A percentile compares a stretch with the other conserved stretches of the same genome.
phyloP scores from a whole-genome alignment of 2,329 filamentous ascomycete genomes.

The Aureobasidium sp. region DNA sequence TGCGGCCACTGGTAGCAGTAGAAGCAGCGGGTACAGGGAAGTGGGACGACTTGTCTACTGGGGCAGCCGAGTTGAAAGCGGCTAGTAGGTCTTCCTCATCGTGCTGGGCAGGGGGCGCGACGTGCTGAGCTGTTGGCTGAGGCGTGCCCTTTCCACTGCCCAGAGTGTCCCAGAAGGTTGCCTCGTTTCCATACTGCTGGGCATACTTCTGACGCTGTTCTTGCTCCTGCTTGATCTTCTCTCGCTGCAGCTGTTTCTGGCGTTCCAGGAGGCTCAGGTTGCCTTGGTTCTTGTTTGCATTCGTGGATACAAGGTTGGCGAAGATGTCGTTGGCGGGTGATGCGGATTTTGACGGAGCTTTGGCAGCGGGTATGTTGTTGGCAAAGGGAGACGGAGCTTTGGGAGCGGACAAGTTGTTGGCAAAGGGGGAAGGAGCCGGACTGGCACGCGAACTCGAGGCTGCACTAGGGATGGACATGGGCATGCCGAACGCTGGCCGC shows the following conservation, averaged over 20 bases:
- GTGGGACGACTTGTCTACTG: conserved; percentile 51
- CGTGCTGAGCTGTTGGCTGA: conserved; percentile 25
- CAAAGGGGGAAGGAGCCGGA: conserved; percentile 32
- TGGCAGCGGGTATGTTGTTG: conserved; percentile 31
- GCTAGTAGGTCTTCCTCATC: conserved; percentile 52
- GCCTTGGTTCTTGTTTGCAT: conserved; percentile 50
- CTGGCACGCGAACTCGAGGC: conserved; percentile 27
- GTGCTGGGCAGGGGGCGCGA: conserved; percentile 9
- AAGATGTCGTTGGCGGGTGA: conserved; percentile 59
- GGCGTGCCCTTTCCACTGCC: conserved; percentile 46
- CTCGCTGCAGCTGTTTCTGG: conserved; percentile 64
- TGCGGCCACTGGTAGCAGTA: conserved; percentile 30
- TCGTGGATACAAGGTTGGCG: conserved; percentile 62
- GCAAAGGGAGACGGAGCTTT: conserved; percentile 37
- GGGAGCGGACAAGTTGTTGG: conserved; percentile 32
- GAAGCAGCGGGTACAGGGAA: conserved; percentile 39
- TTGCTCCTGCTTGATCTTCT: conserved; percentile 67
- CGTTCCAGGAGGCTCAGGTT: conserved; percentile 61
- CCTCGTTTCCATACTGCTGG: conserved; percentile 61
- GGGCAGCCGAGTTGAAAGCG: conserved; percentile 50
- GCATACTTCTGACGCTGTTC: conserved; percentile 64
- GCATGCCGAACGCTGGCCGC: conserved; percentile 19
- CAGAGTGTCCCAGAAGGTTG: conserved; percentile 66
- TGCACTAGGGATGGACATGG: conserved; percentile 17
- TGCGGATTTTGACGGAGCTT: conserved; percentile 45